Evolutionary conservation across 805 yeast genomes (phyloP), one percentile per base, ranked within the genome.

Genomic region (Sporopachydermia lactativora): DNA sequence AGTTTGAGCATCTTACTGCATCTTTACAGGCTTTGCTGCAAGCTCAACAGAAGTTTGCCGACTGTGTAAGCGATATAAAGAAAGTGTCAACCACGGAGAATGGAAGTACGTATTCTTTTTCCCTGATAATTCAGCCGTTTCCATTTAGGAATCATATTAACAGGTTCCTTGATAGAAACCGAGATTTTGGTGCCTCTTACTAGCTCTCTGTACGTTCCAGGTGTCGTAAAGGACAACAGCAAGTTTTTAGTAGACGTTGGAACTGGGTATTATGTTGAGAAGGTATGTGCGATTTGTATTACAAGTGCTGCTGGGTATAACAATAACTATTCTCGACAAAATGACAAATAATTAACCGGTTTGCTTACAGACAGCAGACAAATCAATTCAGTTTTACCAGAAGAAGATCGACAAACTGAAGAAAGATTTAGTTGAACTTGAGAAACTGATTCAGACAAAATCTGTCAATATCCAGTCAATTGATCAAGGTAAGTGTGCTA

Each of bases 231-330:
- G 36, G 74, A 80, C 43, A 70, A 70, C 40, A 70, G 77, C 44
- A 75, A 70, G 43, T 92, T 80, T 51, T 65, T 92, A 55, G 95
- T 92, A 5, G 98, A 92, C 55, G 78, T 92, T 17, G 98, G 98
- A 28, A 92, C 98, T 0, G 97, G 97, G 2, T 92, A 92, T 56
- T 92, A 72, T 55, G 88, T 86, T 14, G 95, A 85, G 54, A 92
- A 92, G 49, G 54, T 49, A 28, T 15, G 49, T 24, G 8, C 13
- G 17, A 15, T 35, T 35, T 35, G 11, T 13, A n/a, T n/a, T 13
- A 13, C 13, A 13, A 13, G n/a, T 24, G 13, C n/a, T 13, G 13
- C n/a, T 24, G n/a, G 34, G 34, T 24, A 13, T 13, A 13, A 13
- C n/a, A 24, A 13, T 24, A 24, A 24, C 34, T 24, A n/a, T n/a